Evolutionary conservation across 2,329 filamentous ascomycete species (phyloP).

Genomic region (Diaporthe aspalathi): DNA sequence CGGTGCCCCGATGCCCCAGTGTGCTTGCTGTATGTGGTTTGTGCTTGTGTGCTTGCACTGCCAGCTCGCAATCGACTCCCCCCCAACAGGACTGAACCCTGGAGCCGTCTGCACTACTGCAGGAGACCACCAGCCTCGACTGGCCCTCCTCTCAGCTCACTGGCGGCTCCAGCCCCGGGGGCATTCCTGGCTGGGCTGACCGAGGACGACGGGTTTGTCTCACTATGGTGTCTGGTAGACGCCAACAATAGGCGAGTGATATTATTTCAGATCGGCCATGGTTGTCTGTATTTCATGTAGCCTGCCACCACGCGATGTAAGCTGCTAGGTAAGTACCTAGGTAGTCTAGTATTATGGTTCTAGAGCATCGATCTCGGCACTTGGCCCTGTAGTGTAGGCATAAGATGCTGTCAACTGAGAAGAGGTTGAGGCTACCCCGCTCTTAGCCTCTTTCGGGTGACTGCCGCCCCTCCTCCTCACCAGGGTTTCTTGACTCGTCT

Average conservation of each 20-base stretch:
- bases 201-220: constrained; percentile 15
- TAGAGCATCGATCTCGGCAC: constrained; percentile 12
- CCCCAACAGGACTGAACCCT: constrained; percentile 18
- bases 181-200: constrained; percentile 40
- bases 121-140: constrained; percentile 37
- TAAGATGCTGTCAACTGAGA: not conserved
- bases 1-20: no score
- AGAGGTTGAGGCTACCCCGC: constrained; percentile 12
- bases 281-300: not conserved
- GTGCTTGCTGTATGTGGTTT: no score
- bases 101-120: constrained; percentile 13
- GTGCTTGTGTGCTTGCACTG: no score
- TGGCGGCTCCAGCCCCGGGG: constrained; percentile 42
- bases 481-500: constrained; percentile 6
- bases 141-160: constrained; percentile 43
- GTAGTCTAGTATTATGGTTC: no score
- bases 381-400: constrained; percentile 5
- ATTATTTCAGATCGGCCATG: not conserved
- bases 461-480: not conserved
- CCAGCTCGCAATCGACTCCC: no score
- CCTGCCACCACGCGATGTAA: not conserved
- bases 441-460: constrained; percentile 2
- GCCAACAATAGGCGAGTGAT: no score
- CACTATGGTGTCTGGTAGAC: constrained; percentile 2
- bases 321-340: no score